Conservation (phyloP, 306 rosid genomes). For the Dalbergia oliveri region DNA sequence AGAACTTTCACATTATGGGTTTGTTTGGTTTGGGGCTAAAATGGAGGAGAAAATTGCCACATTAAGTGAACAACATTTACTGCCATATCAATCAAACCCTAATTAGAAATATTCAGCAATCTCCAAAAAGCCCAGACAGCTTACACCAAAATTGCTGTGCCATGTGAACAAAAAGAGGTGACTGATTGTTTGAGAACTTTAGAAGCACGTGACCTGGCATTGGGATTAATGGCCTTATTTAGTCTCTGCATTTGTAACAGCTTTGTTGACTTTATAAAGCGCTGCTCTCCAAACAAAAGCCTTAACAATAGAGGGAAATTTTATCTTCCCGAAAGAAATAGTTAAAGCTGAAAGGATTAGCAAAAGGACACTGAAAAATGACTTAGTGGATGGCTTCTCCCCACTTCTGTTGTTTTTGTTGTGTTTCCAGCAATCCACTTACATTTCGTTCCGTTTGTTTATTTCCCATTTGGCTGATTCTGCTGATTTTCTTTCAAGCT, state of each 20-base stretch:
- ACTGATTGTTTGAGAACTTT: too few species aligned
- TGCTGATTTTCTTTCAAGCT: background rate
- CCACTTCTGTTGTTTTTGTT: background rate
- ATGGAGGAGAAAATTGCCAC: too few species aligned
- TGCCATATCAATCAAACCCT: too few species aligned
- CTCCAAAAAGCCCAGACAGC: too few species aligned
- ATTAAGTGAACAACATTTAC: too few species aligned
- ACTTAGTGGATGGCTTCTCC: conserved; percentile 4
- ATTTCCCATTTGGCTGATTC: background rate
- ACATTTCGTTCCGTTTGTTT: background rate
- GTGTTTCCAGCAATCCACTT: background rate
- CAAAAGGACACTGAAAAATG: conserved; percentile 12
- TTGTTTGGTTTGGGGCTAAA: too few species aligned
- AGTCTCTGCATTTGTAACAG: too few species aligned
- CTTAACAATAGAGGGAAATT: background rate
- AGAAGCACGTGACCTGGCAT: background rate
- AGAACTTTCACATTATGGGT: too few species aligned
- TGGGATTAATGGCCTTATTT: background rate
- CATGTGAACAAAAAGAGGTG: too few species aligned
- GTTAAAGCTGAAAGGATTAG: background rate
- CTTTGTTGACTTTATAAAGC: background rate
- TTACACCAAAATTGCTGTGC: too few species aligned
- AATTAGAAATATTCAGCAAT: too few species aligned
- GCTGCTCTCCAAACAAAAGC: background rate
- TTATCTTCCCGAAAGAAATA: background rate